phyloP scores from a whole-genome alignment of 257 asterid species.

The Gentiana straminea region DNA sequence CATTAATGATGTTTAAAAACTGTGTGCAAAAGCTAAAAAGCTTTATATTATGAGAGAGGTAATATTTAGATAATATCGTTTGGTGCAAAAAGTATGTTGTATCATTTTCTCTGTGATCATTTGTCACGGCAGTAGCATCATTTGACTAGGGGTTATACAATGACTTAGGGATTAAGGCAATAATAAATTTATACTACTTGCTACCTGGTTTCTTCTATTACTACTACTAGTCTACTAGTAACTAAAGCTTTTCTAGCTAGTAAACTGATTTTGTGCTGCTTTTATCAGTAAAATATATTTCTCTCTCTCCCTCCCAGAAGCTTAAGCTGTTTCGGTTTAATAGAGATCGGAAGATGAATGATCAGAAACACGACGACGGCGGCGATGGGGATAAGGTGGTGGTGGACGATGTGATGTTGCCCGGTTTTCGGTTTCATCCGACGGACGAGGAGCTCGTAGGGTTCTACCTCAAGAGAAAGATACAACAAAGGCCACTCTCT shows the following conservation, averaged over 20 bases:
- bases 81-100: no score
- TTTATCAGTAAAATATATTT: background rate
- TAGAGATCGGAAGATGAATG: slow-evolving; percentile 30
- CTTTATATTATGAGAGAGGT: no score
- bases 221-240: background rate
- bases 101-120: no score
- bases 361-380: slow-evolving; percentile 10
- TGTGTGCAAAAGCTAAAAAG: no score
- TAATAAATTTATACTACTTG: no score
- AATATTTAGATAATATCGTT: no score
- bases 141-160: no score
- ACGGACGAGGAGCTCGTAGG: slow-evolving; percentile 83
- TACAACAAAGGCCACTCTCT: slow-evolving; percentile 52
- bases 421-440: slow-evolving; percentile 83
- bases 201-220: background rate
- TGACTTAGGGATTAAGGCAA: no score
- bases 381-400: slow-evolving; percentile 43
- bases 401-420: slow-evolving; percentile 63
- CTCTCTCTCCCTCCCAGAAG: background rate
- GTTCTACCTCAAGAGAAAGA: slow-evolving; percentile 56
- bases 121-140: no score
- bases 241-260: background rate
- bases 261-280: background rate
- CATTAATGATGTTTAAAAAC: no score
- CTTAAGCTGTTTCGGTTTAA: background rate